These are phyloP conservation scores for Pontederia paniculata DNA, from an alignment of 176 grass and related monocot genomes.

Conservation along the genomic window DNA sequence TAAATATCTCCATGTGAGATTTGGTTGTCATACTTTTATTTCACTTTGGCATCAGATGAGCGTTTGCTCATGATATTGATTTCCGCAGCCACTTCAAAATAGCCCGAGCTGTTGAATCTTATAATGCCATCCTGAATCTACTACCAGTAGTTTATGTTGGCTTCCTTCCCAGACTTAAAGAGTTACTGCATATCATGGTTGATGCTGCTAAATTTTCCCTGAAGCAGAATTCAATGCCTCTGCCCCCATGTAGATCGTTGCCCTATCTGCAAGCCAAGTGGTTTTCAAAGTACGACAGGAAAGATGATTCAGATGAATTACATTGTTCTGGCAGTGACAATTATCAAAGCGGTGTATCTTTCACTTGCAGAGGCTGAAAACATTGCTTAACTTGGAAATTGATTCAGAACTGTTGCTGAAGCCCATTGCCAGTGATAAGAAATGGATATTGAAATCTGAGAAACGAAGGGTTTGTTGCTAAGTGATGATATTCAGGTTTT, in stretches of 20 bases:
- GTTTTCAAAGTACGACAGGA: constrained; percentile 68
- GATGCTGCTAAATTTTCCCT: constrained; percentile 86
- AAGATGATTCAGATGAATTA: constrained; percentile 5
- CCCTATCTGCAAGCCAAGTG: constrained; percentile 82
- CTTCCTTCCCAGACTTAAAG: constrained; percentile 48
- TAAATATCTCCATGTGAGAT: neutral
- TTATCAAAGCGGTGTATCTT: constrained; percentile 40
- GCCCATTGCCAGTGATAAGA: constrained; percentile 49
- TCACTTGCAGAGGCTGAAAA: constrained; percentile 55
- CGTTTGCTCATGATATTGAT: constrained; percentile 76
- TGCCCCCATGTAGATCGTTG: constrained; percentile 91
- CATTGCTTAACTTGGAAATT: constrained; percentile 36
- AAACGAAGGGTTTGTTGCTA: constrained; percentile 33
- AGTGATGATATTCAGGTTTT: constrained; percentile 21
- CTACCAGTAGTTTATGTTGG: constrained; percentile 67
- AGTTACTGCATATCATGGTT: constrained; percentile 85
- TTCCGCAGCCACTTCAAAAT: constrained; percentile 97
- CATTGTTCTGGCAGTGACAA: constrained; percentile 3
- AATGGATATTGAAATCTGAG: constrained; percentile 46
- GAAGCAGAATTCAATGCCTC: constrained; percentile 91
- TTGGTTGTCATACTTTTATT: neutral
- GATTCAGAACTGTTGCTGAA: constrained; percentile 31
- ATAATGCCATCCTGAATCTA: constrained; percentile 49
- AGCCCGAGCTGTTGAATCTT: constrained; percentile 72
- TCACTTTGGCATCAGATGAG: constrained; percentile 28